A percentile compares a stretch with the other conserved stretches of the same genome.
These are phyloP conservation scores for Gymnopilus dilepis DNA, from an alignment of 768 basidiomycete genomes.

Conservation along the genomic window DNA sequence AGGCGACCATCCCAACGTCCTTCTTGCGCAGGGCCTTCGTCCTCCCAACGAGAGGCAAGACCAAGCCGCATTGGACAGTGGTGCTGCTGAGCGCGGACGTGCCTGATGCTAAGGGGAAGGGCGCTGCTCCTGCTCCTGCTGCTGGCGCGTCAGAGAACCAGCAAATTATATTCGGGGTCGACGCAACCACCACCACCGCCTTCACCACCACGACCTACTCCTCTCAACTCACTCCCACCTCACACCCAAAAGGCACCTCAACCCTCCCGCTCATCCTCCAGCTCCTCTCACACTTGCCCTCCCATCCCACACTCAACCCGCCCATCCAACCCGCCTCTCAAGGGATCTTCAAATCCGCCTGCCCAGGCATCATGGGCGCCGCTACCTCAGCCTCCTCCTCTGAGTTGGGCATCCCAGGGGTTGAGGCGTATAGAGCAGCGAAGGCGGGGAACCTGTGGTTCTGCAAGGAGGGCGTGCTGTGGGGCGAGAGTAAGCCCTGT, in stretches of 20 bases:
- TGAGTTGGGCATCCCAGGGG: slow-evolving; percentile 60
- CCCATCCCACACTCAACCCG: slow-evolving; percentile 31
- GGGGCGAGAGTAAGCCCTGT: slow-evolving; percentile 78
- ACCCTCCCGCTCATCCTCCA: slow-evolving; percentile 54
- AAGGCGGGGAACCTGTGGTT: slow-evolving; percentile 79
- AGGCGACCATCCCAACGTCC: slow-evolving; percentile 56
- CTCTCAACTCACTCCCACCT: slow-evolving; percentile 29
- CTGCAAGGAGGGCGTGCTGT: slow-evolving; percentile 66
- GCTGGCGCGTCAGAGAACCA: slow-evolving; percentile 41
- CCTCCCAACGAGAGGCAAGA: slow-evolving; percentile 75
- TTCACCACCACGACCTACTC: slow-evolving; percentile 49
- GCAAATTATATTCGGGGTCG: slow-evolving; percentile 75
- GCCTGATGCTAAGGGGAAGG: slow-evolving; percentile 46
- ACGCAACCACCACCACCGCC: slow-evolving; percentile 54
- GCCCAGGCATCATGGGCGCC: slow-evolving; percentile 41
- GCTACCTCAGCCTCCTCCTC: slow-evolving; percentile 41
- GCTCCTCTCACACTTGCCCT: slow-evolving; percentile 59
- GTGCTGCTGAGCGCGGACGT: slow-evolving; percentile 64
- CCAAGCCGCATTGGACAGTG: slow-evolving; percentile 74
- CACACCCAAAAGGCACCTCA: slow-evolving; percentile 54
- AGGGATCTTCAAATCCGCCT: slow-evolving; percentile 61
- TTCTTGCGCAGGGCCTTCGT: slow-evolving; percentile 66
- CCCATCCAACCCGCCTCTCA: slow-evolving; percentile 51
- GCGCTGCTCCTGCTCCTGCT: slow-evolving; percentile 27
- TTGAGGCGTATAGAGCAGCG: slow-evolving; percentile 74